Conservation (phyloP, 1,139 yeast genomes). For the Pneumocystis carinii region DNA sequence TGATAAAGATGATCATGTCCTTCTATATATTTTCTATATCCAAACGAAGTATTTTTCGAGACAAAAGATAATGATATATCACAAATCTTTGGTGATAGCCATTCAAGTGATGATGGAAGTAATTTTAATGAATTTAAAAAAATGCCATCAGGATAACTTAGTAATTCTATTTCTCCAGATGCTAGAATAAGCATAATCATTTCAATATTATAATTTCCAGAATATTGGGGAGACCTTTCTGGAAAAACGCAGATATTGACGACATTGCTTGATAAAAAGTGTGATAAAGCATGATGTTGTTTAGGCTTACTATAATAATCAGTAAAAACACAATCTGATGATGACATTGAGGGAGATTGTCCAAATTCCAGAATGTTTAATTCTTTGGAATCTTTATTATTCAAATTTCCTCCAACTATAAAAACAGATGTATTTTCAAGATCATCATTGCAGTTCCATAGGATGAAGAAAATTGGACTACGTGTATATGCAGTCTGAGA, state of each 20-base stretch:
- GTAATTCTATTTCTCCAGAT: slow-evolving; percentile 52
- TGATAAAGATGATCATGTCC: not conserved
- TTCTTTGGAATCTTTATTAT: slow-evolving; percentile 35
- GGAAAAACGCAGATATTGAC: slow-evolving; percentile 39
- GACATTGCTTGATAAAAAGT: slow-evolving; percentile 26
- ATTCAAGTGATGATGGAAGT: slow-evolving; percentile 1
- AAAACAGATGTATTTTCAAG: slow-evolving; percentile 68
- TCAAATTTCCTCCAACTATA: slow-evolving; percentile 52
- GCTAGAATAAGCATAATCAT: slow-evolving; percentile 52
- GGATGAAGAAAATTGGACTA: slow-evolving; percentile 31
- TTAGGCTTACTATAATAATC: slow-evolving; percentile 57
- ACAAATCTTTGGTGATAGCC: not conserved
- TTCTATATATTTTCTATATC: not conserved
- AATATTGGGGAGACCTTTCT: slow-evolving; percentile 43
- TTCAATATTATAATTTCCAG: slow-evolving; percentile 56
- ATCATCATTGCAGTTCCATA: slow-evolving; percentile 53
- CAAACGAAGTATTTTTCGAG: not conserved
- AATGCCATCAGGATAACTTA: slow-evolving; percentile 23
- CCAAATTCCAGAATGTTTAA: slow-evolving; percentile 65
- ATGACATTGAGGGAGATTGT: slow-evolving; percentile 55
- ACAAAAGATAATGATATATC: not conserved
- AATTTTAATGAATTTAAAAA: not conserved
- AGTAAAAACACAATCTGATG: slow-evolving; percentile 66
- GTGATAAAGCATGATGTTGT: slow-evolving; percentile 41
- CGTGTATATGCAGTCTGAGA: slow-evolving; percentile 13